Conservation (phyloP, 73 alveolate genomes). For the Uronychia setigera region DNA sequence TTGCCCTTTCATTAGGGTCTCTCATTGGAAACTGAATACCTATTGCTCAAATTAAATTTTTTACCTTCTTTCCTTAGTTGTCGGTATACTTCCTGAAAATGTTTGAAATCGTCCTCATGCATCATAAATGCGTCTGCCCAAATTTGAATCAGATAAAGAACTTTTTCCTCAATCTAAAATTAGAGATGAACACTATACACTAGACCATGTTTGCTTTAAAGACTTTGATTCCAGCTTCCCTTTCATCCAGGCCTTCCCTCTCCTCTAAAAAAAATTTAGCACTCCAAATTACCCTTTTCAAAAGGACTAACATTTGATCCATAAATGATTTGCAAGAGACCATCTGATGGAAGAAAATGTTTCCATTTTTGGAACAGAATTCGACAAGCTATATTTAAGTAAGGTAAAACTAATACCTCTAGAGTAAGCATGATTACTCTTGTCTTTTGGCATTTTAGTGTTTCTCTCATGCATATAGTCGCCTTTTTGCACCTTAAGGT, state of each 20-base stretch:
- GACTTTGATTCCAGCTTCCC: constrained; percentile 45
- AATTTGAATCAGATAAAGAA: constrained; percentile 64
- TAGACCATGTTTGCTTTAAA: constrained; percentile 30
- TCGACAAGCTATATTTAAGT: constrained; percentile 51
- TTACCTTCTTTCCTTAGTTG: constrained; percentile 51
- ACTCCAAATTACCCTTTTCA: constrained; percentile 27
- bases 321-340: constrained; percentile 48
- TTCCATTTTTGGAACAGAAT: constrained; percentile 69
- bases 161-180: constrained; percentile 60
- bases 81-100: constrained; percentile 60
- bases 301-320: constrained; percentile 28
- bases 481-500: constrained; percentile 52
- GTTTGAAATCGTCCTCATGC: constrained; percentile 79
- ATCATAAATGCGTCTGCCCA: constrained; percentile 89
- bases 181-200: background rate
- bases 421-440: constrained; percentile 15
- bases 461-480: constrained; percentile 8
- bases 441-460: constrained; percentile 35
- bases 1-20: constrained; percentile 68
- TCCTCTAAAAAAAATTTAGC: constrained; percentile 16
- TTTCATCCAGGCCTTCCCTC: constrained; percentile 41
- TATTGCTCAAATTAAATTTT: too few species aligned
- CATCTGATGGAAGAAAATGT: constrained; percentile 47
- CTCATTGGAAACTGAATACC: constrained; percentile 75
- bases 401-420: background rate